phyloP scores from a whole-genome alignment of 192 early-diverging fungal genomes.

The Rhizophagus clarus region DNA sequence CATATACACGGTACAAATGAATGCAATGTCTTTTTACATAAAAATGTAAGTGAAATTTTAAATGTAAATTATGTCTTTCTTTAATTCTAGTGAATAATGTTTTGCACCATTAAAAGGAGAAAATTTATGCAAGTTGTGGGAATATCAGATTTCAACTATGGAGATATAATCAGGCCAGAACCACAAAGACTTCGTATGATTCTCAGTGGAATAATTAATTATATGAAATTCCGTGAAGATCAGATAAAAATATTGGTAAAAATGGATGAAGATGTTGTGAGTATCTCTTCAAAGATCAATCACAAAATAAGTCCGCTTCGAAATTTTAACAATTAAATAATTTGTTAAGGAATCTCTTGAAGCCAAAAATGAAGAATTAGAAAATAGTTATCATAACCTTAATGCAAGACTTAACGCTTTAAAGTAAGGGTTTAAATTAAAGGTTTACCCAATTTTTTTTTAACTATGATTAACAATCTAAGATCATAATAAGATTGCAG shows the following conservation, averaged over 20 bases:
- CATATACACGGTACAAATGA: not conserved
- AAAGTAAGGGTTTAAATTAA: not conserved
- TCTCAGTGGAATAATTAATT: constrained; percentile 87
- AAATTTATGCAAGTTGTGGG: not conserved
- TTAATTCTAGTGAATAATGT: not conserved
- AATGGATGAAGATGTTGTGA: not conserved
- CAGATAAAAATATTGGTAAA: constrained; percentile 9
- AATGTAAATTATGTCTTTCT: not conserved
- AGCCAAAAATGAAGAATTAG: not conserved
- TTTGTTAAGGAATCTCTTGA: constrained; percentile 8
- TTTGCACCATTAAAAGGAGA: not conserved
- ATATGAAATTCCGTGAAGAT: constrained; percentile 88
- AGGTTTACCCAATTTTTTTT: too few species aligned
- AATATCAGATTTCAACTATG: not conserved
- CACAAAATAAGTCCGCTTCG: not conserved
- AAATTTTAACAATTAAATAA: not conserved
- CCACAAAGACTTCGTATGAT: constrained; percentile 63
- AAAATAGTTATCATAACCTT: not conserved
- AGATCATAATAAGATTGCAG: not conserved
- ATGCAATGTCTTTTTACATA: not conserved
- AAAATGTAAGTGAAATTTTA: not conserved
- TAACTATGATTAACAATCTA: not conserved
- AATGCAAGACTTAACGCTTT: not conserved
- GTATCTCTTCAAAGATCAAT: not conserved
- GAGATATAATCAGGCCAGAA: constrained; percentile 81